Percentiles rank a stretch among this genome's conserved stretches.
These are phyloP conservation scores for Solanum megistacrolobum DNA, from an alignment of 257 asterid genomes.

Conservation along the genomic window DNA sequence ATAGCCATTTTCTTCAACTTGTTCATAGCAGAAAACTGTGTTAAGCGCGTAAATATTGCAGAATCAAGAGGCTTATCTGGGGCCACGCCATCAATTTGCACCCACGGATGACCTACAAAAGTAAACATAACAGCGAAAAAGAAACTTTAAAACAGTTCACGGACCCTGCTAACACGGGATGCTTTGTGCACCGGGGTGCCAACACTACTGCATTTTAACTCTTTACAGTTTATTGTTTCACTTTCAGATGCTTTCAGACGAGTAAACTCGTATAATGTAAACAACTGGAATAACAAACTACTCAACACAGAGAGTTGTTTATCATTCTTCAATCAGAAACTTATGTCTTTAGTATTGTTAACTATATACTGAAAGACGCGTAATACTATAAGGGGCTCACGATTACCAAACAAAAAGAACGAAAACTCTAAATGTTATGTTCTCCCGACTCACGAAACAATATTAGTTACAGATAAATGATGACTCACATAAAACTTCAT, in stretches of 20 bases:
- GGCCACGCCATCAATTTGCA: conserved; percentile 47
- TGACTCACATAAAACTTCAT: conserved; percentile 61
- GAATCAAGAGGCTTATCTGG: conserved; percentile 71
- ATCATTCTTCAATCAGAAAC: neutral
- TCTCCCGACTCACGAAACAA: neutral
- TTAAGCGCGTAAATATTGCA: conserved; percentile 54
- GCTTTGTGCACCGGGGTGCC: neutral
- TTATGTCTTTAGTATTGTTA: neutral
- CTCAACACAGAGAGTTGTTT: neutral
- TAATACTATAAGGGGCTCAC: neutral
- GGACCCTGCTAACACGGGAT: neutral
- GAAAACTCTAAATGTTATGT: neutral
- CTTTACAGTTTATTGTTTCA: neutral
- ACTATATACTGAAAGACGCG: neutral
- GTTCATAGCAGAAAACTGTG: conserved; percentile 63
- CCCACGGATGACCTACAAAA: conserved; percentile 67
- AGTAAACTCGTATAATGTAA: neutral
- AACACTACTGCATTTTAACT: no score
- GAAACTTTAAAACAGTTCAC: neutral
- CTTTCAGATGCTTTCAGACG: neutral
- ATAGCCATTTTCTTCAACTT: conserved; percentile 64
- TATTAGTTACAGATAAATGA: neutral
- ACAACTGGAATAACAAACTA: neutral
- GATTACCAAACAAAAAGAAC: neutral
- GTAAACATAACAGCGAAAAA: neutral